Evolutionary conservation across 2,329 filamentous ascomycete genomes (phyloP).

Genomic region (Colletotrichum orchidophilum): DNA sequence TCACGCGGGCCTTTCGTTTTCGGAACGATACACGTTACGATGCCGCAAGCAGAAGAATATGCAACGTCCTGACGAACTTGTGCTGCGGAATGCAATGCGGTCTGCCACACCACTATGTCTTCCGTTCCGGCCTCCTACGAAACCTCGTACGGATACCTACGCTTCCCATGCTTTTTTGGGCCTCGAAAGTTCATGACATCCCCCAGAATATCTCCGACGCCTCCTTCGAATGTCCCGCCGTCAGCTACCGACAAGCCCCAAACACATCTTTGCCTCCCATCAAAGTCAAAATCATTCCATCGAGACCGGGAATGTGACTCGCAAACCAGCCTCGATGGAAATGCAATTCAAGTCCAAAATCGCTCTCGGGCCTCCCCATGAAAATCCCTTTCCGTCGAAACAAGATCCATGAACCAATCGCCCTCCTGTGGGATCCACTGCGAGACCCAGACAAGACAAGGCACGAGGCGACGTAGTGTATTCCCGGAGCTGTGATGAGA

Average conservation of each 20-base stretch:
- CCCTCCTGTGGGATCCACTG: neutral
- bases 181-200: neutral
- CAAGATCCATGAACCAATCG: neutral
- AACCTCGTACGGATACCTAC: neutral
- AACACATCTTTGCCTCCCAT: neutral
- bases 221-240: neutral
- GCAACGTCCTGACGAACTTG: neutral
- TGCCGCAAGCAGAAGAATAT: neutral
- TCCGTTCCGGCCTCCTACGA: neutral
- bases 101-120: neutral
- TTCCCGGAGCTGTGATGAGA: neutral
- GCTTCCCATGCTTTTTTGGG: neutral
- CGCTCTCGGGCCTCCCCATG: neutral
- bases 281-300: conserved; percentile 29
- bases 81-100: neutral
- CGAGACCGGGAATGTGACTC: conserved; percentile 24
- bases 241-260: conserved; percentile 2
- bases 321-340: conserved; percentile 1
- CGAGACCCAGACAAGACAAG: neutral
- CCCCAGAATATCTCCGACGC: neutral
- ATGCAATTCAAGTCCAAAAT: neutral
- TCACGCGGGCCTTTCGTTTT: conserved; percentile 6
- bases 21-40: conserved; percentile 1
- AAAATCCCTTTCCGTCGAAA: neutral
- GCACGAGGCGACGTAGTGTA: neutral